Evolutionary conservation across 148 eudicot species (phyloP).

Genomic region (Persicaria tinctoria): DNA sequence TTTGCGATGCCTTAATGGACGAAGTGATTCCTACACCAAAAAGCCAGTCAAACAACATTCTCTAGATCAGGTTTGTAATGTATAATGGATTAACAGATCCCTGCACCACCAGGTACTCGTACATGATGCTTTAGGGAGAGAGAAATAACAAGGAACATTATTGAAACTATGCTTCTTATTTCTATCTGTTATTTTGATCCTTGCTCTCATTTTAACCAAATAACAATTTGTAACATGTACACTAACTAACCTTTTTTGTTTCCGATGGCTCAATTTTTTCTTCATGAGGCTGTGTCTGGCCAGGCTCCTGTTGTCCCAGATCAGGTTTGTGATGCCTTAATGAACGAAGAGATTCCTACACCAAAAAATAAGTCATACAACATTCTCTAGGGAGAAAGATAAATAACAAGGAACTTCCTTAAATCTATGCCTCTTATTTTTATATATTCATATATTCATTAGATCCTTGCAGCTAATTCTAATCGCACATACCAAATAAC

Average conservation of each 20-base stretch:
- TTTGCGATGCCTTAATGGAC: neutral
- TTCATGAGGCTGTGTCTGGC: neutral
- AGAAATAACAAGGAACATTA: neutral
- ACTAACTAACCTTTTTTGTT: neutral
- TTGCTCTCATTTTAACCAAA: no score
- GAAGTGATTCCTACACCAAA: neutral
- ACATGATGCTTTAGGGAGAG: neutral
- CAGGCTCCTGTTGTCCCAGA: neutral
- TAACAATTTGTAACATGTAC: no score
- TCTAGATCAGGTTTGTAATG: no score
- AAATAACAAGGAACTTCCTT: no score
- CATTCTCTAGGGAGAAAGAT: no score
- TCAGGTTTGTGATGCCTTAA: slow-evolving; percentile 1
- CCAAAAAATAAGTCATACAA: neutral
- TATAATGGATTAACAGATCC: neutral
- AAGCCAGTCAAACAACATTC: no score
- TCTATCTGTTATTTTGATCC: no score
- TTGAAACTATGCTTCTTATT: neutral
- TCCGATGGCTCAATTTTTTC: neutral
- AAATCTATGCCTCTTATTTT: no score
- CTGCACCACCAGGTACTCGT: neutral
- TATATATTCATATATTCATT: no score
- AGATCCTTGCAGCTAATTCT: no score
- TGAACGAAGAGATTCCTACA: neutral
- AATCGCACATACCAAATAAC: no score